These are phyloP conservation scores for Candida hispaniensis DNA, from an alignment of 805 yeast genomes.

Conservation along the genomic window DNA sequence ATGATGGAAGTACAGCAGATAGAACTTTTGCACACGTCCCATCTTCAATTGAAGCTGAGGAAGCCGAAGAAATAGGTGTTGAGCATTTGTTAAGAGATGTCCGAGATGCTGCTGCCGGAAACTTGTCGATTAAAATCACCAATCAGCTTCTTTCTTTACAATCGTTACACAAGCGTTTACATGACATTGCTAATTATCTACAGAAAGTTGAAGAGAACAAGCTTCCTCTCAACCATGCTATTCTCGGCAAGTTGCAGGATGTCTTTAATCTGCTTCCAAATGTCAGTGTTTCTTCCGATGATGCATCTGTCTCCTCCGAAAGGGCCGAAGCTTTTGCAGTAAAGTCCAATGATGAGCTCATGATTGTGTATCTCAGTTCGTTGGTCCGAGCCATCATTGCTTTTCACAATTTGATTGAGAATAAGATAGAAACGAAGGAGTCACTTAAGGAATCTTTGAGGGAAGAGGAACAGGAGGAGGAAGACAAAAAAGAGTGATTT, in stretches of 20 bases:
- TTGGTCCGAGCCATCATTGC: conserved; percentile 91
- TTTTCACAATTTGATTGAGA: conserved; percentile 92
- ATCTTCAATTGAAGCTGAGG: conserved; percentile 89
- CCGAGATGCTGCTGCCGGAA: conserved; percentile 94
- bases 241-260: conserved; percentile 86
- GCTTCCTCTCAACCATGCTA: conserved; percentile 81
- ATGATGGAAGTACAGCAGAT: conserved; percentile 88
- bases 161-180: conserved; percentile 70
- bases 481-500: conserved; percentile 12
- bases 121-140: conserved; percentile 74
- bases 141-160: conserved; percentile 79
- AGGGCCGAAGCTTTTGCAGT: conserved; percentile 74
- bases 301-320: conserved; percentile 27
- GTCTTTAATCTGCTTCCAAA: conserved; percentile 90
- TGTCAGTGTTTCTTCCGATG: conserved; percentile 33
- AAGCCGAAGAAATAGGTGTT: conserved; percentile 98
- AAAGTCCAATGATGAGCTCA: conserved; percentile 91
- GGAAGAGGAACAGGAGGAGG: conserved; percentile 6
- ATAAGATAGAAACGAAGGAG: conserved; percentile 73
- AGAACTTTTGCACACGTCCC: conserved; percentile 91
- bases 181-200: conserved; percentile 68
- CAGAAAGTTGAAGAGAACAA: conserved; percentile 58
- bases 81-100: conserved; percentile 91
- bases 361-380: conserved; percentile 84
- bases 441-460: conserved; percentile 11